Evolutionary conservation across 1,284 basidiomycete genomes (phyloP).

Genomic region (Rhodotorula sp.): DNA sequence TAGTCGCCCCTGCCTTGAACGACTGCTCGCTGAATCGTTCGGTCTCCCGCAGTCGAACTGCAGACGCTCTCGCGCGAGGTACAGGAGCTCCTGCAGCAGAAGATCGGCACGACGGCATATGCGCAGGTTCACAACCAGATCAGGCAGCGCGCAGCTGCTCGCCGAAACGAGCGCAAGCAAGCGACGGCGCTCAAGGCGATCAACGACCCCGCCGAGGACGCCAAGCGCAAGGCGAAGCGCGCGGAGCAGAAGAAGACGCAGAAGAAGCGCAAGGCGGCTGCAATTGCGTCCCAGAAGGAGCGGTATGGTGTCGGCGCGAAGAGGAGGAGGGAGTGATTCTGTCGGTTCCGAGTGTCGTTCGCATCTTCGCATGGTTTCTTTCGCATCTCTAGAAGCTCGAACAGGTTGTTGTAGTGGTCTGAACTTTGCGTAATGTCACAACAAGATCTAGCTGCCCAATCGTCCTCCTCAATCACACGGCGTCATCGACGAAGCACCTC

Average conservation of each 20-base stretch:
- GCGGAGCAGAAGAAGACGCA: slow-evolving; percentile 59
- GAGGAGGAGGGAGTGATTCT: not conserved
- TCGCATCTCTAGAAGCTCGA: too few species aligned
- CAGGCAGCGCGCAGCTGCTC: slow-evolving; percentile 65
- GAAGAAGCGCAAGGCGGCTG: slow-evolving; percentile 16
- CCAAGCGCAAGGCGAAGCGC: slow-evolving; percentile 57
- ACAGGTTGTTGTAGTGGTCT: not conserved
- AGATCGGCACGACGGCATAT: slow-evolving; percentile 81
- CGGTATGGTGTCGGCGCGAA: slow-evolving; percentile 9
- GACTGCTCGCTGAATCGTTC: not conserved
- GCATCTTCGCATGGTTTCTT: not conserved
- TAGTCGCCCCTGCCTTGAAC: not conserved
- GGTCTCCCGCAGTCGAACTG: slow-evolving; percentile 64
- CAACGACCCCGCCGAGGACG: slow-evolving; percentile 72
- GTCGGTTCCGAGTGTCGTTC: not conserved
- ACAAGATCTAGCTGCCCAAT: not conserved
- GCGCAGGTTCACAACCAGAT: slow-evolving; percentile 75
- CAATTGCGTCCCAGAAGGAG: slow-evolving; percentile 10
- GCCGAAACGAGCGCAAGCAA: slow-evolving; percentile 71
- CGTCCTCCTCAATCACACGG: not conserved
- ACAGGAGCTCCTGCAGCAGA: slow-evolving; percentile 79
- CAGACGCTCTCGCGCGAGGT: slow-evolving; percentile 79
- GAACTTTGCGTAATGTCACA: not conserved
- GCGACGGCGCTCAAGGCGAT: slow-evolving; percentile 64
- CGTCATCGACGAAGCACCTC: slow-evolving; percentile 29